Evolutionary conservation across 2,329 filamentous ascomycete genomes (phyloP).

Genomic region (Neobulgaria alba): DNA sequence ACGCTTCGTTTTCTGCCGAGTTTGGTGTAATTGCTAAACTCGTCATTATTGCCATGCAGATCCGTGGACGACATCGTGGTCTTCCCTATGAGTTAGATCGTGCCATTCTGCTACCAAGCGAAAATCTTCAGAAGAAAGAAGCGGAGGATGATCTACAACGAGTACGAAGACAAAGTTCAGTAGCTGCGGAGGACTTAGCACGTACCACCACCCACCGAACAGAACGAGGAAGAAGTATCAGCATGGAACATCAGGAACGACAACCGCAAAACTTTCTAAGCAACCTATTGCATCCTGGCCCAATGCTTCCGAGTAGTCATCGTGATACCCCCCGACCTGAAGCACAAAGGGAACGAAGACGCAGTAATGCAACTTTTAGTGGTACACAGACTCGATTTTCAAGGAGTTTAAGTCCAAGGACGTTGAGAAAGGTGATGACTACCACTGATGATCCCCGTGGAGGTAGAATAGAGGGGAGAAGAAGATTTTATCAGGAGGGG

Average conservation of each 20-base stretch:
- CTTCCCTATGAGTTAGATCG: slow-evolving; percentile 61
- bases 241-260: slow-evolving; percentile 9
- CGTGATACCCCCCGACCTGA: slow-evolving; percentile 7
- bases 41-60: slow-evolving; percentile 60
- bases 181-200: slow-evolving; percentile 1
- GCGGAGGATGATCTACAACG: slow-evolving; percentile 33
- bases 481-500: too few relatives aligned
- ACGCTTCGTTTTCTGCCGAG: slow-evolving; percentile 74
- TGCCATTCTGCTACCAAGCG: slow-evolving; percentile 59
- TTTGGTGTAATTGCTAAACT: slow-evolving; percentile 61
- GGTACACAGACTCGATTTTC: too few relatives aligned
- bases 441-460: too few relatives aligned
- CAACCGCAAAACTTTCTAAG: slow-evolving; percentile 21
- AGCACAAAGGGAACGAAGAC: background rate
- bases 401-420: too few relatives aligned
- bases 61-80: slow-evolving; percentile 60
- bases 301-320: slow-evolving; percentile 24
- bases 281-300: slow-evolving; percentile 26
- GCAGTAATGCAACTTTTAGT: background rate
- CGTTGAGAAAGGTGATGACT: too few relatives aligned
- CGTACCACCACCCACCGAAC: background rate
- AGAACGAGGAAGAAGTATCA: slow-evolving; percentile 7
- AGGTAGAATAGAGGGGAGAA: too few relatives aligned
- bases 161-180: slow-evolving; percentile 12
- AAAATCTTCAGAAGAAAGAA: slow-evolving; percentile 54